phyloP scores from a whole-genome alignment of 495 filamentous ascomycete genomes.

The Talaromyces trachyspermus region DNA sequence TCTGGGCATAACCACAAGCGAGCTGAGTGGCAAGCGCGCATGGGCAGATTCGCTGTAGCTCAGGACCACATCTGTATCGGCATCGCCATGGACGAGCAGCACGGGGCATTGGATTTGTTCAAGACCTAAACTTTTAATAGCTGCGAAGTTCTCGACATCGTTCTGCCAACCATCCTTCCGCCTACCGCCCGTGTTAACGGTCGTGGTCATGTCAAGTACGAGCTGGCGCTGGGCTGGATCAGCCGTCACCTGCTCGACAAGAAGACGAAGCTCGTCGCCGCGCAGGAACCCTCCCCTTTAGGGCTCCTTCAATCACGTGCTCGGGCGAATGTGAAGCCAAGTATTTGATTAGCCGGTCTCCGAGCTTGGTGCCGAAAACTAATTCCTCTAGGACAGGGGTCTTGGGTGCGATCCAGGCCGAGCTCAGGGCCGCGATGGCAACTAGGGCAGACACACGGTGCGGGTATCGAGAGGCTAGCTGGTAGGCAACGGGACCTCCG shows the following conservation, averaged over 20 bases:
- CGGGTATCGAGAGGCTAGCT: slow-evolving; percentile 4
- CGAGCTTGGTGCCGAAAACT: neutral
- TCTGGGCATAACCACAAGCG: neutral
- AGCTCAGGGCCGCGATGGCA: neutral
- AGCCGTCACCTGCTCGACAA: neutral
- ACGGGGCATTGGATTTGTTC: neutral
- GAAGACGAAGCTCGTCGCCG: neutral
- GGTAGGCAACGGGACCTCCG: slow-evolving; percentile 1
- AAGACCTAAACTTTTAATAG: neutral
- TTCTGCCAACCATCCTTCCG: neutral
- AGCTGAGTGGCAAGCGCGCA: neutral
- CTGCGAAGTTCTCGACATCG: neutral
- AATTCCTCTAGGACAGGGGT: neutral
- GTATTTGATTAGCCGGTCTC: neutral
- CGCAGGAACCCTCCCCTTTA: neutral
- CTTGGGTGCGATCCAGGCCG: neutral
- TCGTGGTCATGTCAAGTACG: neutral
- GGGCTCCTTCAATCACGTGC: neutral
- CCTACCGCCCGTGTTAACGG: neutral
- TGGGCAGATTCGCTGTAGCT: neutral
- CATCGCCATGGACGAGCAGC: neutral
- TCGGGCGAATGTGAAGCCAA: neutral
- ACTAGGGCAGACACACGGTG: neutral
- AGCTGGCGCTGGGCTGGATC: neutral
- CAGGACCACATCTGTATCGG: neutral